These are phyloP conservation scores for Suhomyces guaymorum DNA, from an alignment of 1,139 yeast species.

Conservation along the genomic window DNA sequence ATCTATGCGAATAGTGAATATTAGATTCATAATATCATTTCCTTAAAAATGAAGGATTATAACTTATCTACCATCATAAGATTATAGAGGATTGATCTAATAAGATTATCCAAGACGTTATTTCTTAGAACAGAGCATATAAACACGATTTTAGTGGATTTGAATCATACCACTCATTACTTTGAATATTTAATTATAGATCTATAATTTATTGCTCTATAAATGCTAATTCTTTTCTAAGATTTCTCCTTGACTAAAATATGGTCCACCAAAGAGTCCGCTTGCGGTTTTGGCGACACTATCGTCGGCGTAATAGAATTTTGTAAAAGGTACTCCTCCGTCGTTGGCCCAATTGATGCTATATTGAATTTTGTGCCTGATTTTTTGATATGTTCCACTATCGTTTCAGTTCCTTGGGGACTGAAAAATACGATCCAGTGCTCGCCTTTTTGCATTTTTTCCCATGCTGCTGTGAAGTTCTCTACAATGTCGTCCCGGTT, in stretches of 20 bases:
- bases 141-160: no score
- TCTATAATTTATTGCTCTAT: background rate
- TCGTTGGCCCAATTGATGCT: constrained; percentile 94
- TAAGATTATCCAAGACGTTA: no score
- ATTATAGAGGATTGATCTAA: no score
- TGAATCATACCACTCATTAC: no score
- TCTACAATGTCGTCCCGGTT: constrained; percentile 47
- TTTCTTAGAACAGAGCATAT: no score
- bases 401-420: constrained; percentile 79
- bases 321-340: constrained; percentile 59
- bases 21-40: background rate
- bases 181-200: no score
- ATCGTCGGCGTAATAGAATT: constrained; percentile 59
- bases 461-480: constrained; percentile 33
- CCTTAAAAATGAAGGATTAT: no score
- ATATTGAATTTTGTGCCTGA: constrained; percentile 37
- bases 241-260: constrained; percentile 22
- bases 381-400: constrained; percentile 48
- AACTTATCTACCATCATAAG: no score
- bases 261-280: constrained; percentile 51
- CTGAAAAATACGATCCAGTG: constrained; percentile 84
- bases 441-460: constrained; percentile 19
- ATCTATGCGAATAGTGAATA: background rate
- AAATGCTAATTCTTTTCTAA: background rate
- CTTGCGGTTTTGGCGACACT: constrained; percentile 74